These are phyloP conservation scores for Grigorovia jiainica DNA, from an alignment of 805 yeast genomes.

Conservation along the genomic window DNA sequence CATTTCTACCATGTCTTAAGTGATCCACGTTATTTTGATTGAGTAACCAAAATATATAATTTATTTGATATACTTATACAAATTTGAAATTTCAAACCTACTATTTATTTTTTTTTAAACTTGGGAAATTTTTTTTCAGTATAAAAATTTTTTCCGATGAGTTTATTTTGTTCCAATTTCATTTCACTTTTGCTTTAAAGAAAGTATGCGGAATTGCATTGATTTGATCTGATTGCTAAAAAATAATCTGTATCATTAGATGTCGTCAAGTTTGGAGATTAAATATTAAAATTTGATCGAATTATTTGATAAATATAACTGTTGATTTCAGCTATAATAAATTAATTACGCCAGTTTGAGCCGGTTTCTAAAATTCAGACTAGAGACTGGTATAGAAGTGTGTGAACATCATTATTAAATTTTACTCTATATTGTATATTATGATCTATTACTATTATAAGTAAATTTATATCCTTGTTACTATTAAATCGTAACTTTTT, in stretches of 20 bases:
- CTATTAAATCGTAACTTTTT: too few species aligned
- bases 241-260: background rate
- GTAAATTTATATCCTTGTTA: too few species aligned
- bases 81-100: background rate
- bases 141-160: background rate
- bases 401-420: constrained; percentile 15
- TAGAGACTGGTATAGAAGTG: constrained; percentile 27
- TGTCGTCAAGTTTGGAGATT: background rate
- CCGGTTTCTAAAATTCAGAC: constrained; percentile 14
- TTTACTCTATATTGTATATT: too few species aligned
- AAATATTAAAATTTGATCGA: background rate
- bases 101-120: background rate
- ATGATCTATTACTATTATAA: too few species aligned
- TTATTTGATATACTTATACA: background rate
- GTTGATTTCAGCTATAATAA: constrained; percentile 13
- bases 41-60: background rate
- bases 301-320: background rate
- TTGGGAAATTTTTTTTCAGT: background rate
- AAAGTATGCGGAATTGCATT: constrained; percentile 3
- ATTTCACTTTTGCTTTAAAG: background rate
- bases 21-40: constrained; percentile 69
- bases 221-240: constrained; percentile 1
- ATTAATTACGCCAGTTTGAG: constrained; percentile 22
- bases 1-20: constrained; percentile 92
- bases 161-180: background rate